Evolutionary conservation across 768 basidiomycete species (phyloP).

Genomic region (Leucosporidium scottii): DNA sequence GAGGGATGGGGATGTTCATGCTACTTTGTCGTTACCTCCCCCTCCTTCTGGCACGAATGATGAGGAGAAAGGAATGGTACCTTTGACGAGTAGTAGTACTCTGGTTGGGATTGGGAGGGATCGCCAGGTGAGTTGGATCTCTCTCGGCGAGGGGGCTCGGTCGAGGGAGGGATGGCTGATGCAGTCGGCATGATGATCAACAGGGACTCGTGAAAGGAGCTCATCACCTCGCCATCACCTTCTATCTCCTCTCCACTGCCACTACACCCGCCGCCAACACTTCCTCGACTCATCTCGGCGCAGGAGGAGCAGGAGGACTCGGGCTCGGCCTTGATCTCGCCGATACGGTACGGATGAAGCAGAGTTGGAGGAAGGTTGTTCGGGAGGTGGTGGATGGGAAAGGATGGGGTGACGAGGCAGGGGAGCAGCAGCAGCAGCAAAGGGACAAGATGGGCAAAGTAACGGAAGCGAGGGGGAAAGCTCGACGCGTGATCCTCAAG

Average conservation of each 20-base stretch:
- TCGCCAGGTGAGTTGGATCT: conserved; percentile 48
- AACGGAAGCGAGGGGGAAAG: not conserved
- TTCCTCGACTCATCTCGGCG: not conserved
- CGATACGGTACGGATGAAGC: conserved; percentile 41
- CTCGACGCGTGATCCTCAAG: conserved; percentile 25
- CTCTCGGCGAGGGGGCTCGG: too few relatives aligned
- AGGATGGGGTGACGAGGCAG: not conserved
- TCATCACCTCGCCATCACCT: conserved; percentile 67
- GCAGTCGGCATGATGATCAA: too few relatives aligned
- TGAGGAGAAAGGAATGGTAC: conserved; percentile 39
- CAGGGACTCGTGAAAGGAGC: conserved; percentile 47
- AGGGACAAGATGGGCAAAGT: conserved; percentile 5
- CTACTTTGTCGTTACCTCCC: conserved; percentile 50
- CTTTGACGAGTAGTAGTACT: conserved; percentile 66
- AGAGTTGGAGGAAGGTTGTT: conserved; percentile 36
- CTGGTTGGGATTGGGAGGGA: conserved; percentile 58
- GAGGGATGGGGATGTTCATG: conserved; percentile 51
- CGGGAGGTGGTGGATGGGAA: conserved; percentile 12
- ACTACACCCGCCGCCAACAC: conserved; percentile 40
- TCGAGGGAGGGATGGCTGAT: too few relatives aligned
- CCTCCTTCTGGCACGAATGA: not conserved
- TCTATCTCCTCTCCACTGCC: conserved; percentile 69
- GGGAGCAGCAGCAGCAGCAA: not conserved
- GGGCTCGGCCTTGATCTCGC: conserved; percentile 21
- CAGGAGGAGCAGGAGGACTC: conserved; percentile 22